Evolutionary conservation across 345 rosid species (phyloP).

Genomic region (Citrus sp.): DNA sequence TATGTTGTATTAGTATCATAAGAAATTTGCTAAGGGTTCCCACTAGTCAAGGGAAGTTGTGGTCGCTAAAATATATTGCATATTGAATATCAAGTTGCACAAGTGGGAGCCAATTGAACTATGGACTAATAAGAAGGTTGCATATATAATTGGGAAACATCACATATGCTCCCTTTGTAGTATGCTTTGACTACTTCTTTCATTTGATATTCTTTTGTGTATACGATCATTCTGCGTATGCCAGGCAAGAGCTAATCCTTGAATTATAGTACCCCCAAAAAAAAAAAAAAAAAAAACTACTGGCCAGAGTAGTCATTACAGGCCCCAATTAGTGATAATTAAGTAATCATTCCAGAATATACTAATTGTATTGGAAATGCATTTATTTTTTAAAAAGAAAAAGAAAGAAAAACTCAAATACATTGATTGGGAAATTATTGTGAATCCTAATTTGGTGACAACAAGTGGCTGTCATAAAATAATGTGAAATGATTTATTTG

Average conservation of each 20-base stretch:
- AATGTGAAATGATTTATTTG: neutral
- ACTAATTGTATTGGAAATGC: neutral
- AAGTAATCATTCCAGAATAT: neutral
- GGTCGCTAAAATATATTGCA: neutral
- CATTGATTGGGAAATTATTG: neutral
- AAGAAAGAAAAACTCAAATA: neutral
- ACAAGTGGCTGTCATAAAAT: neutral
- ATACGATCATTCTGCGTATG: neutral
- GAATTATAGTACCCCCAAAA: neutral
- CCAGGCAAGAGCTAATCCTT: neutral
- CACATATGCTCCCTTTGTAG: neutral
- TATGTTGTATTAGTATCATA: too few species aligned
- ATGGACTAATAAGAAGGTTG: too few species aligned
- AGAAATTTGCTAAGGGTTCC: neutral
- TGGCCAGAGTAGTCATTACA: neutral
- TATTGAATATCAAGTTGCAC: conserved; percentile 11
- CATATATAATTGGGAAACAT: neutral
- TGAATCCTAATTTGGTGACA: neutral
- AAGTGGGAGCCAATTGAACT: neutral
- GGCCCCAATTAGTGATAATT: neutral
- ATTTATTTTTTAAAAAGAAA: neutral
- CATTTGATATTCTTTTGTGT: neutral
- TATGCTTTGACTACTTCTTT: neutral
- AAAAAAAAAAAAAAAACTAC: neutral
- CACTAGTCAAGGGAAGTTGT: neutral